A percentile compares a stretch with the other conserved stretches of the same genome.
These are phyloP conservation scores for Spathaspora arborariae DNA, from an alignment of 805 yeast genomes.

Conservation along the genomic window DNA sequence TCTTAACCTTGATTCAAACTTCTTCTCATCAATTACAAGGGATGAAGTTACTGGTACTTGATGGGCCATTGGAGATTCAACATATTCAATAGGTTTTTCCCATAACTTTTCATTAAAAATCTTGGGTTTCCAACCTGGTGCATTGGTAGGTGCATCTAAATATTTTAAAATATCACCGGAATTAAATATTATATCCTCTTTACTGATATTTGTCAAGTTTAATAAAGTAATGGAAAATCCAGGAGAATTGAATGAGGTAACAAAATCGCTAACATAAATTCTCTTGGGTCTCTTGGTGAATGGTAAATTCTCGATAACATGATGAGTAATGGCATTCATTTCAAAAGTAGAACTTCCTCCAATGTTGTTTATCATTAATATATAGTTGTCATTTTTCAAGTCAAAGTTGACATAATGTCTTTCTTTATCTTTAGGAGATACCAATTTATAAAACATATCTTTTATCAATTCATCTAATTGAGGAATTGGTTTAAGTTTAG, in stretches of 20 bases:
- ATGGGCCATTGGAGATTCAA: constrained; percentile 27
- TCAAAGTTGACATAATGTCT: constrained; percentile 76
- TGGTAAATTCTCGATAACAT: constrained; percentile 51
- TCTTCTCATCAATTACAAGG: constrained; percentile 30
- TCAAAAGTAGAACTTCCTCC: constrained; percentile 89
- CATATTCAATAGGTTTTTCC: constrained; percentile 16
- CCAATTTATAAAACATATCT: constrained; percentile 57
- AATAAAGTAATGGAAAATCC: constrained; percentile 85
- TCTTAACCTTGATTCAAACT: constrained; percentile 49
- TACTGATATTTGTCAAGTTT: constrained; percentile 54
- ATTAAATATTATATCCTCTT: constrained; percentile 25
- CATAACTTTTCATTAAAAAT: constrained; percentile 27
- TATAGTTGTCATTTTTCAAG: constrained; percentile 56
- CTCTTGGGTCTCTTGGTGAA: constrained; percentile 61
- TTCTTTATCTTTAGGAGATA: constrained; percentile 64
- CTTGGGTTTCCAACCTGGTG: constrained; percentile 76
- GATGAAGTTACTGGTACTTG: constrained; percentile 22
- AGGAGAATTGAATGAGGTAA: constrained; percentile 87
- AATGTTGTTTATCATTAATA: constrained; percentile 73
- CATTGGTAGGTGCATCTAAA: constrained; percentile 70
- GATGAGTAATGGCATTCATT: constrained; percentile 65
- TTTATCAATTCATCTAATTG: constrained; percentile 54
- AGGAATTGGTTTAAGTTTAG: constrained; percentile 63
- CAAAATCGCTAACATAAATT: constrained; percentile 70
- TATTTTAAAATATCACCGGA: constrained; percentile 38